phyloP scores from a whole-genome alignment of 495 filamentous ascomycete species.

The Lasiosphaeris hirsuta region DNA sequence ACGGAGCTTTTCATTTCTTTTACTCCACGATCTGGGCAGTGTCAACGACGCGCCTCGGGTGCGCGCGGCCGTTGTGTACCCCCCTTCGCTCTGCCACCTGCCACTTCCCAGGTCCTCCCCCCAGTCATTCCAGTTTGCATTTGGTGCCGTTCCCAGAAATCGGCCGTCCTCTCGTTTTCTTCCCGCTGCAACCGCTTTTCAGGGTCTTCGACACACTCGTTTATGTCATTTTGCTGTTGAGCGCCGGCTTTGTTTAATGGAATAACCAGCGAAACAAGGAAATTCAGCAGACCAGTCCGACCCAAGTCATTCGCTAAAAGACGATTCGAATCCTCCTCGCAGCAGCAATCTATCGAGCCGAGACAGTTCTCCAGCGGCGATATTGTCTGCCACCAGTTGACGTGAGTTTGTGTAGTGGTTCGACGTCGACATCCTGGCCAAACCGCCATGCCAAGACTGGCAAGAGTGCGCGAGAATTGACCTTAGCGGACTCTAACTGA shows the following conservation, averaged over 20 bases:
- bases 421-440: too few relatives aligned
- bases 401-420: too few relatives aligned
- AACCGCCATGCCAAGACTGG: too few relatives aligned
- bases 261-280: slow-evolving; percentile 6
- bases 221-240: not conserved
- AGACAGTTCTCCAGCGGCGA: too few relatives aligned
- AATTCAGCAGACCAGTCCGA: slow-evolving; percentile 11
- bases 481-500: too few relatives aligned
- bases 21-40: not conserved
- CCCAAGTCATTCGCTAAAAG: slow-evolving; percentile 26
- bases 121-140: too few relatives aligned
- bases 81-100: not conserved
- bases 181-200: not conserved
- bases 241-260: slow-evolving; percentile 3
- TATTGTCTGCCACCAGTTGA: too few relatives aligned
- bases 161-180: not conserved
- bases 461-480: too few relatives aligned
- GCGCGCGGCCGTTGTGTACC: not conserved
- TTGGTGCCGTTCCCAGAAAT: too few relatives aligned
- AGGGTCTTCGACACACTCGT: slow-evolving; percentile 7
- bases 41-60: not conserved
- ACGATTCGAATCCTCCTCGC: not conserved
- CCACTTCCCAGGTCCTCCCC: too few relatives aligned
- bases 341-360: too few relatives aligned
- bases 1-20: slow-evolving; percentile 1